Conservation (phyloP, 2,329 filamentous ascomycete genomes). For the Teratosphaeria gauchensis region DNA sequence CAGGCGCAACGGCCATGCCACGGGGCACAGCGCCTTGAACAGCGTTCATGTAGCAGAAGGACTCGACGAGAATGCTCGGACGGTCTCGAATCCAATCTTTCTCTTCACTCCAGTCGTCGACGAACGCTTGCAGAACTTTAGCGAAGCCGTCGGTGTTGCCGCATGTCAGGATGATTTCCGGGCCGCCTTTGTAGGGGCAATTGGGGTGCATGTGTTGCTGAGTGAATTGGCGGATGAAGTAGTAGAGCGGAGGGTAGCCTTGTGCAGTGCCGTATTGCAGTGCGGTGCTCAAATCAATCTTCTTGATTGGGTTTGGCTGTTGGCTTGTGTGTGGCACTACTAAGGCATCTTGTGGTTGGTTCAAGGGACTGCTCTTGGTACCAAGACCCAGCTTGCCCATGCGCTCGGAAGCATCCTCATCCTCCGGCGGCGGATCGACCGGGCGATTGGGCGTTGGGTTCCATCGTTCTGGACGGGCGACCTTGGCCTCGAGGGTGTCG, state of each 20-base stretch:
- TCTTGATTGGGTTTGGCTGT: conserved; percentile 50
- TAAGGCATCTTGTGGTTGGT: conserved; percentile 36
- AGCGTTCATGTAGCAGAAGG: conserved; percentile 72
- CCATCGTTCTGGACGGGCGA: conserved; percentile 66
- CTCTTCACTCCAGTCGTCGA: conserved; percentile 62
- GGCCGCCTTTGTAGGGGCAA: conserved; percentile 65
- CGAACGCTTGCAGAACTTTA: conserved; percentile 68
- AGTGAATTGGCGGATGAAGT: conserved; percentile 70
- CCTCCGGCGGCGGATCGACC: conserved; percentile 35
- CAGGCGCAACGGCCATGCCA: conserved; percentile 62
- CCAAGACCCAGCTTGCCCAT: conserved; percentile 11
- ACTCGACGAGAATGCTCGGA: conserved; percentile 71
- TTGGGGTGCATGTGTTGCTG: conserved; percentile 69
- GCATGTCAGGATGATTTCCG: conserved; percentile 69
- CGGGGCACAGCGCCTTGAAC: conserved; percentile 56
- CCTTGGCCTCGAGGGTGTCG: conserved; percentile 77
- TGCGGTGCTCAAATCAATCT: conserved; percentile 71
- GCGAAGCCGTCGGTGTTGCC: conserved; percentile 78
- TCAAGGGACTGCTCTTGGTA: conserved; percentile 20
- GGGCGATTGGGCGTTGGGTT: conserved; percentile 57
- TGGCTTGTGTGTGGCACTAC: conserved; percentile 60
- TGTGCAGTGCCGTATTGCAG: conserved; percentile 79
- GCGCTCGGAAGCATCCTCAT: conserved; percentile 17
- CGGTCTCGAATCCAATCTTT: conserved; percentile 57
- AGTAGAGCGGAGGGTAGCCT: conserved; percentile 69